Conservation (phyloP, 2,329 filamentous ascomycete species). For the Beauveria pseudobassiana region DNA sequence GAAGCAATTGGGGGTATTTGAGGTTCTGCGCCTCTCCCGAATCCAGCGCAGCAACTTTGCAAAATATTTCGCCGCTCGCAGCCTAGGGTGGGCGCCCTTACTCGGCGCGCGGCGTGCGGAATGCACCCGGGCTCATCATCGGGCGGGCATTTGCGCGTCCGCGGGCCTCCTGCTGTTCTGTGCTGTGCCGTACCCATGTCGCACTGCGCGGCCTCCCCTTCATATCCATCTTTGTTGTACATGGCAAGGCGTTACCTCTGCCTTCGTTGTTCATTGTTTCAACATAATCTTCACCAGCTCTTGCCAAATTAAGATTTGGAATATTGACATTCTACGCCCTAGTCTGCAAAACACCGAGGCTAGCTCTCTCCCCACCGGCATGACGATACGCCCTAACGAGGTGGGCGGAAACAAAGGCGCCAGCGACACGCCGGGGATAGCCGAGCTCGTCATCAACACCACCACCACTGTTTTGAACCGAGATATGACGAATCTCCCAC, state of each 20-base stretch:
- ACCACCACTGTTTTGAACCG: neutral
- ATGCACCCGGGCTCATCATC: too few species aligned
- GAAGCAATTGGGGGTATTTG: too few species aligned
- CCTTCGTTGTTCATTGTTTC: too few species aligned
- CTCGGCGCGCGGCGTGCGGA: neutral
- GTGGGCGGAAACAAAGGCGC: slow-evolving; percentile 4
- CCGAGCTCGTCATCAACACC: neutral
- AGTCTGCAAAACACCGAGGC: neutral
- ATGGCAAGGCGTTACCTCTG: too few species aligned
- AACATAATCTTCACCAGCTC: too few species aligned
- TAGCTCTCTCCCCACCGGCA: neutral
- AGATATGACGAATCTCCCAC: neutral
- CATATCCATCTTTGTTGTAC: neutral
- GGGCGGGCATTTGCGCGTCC: too few species aligned
- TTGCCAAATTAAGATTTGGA: neutral
- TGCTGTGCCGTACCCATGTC: neutral
- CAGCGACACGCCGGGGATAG: slow-evolving; percentile 8
- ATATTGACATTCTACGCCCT: neutral
- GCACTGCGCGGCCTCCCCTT: neutral
- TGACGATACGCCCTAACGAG: neutral
- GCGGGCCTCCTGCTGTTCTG: too few species aligned
- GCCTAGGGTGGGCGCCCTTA: neutral
- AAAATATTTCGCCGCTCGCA: neutral
- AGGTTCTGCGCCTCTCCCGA: too few species aligned
- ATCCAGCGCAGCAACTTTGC: too few species aligned